Base-by-base conservation (phyloP, 2,329 filamentous ascomycete genomes). In the Acarospora socialis region DNA sequence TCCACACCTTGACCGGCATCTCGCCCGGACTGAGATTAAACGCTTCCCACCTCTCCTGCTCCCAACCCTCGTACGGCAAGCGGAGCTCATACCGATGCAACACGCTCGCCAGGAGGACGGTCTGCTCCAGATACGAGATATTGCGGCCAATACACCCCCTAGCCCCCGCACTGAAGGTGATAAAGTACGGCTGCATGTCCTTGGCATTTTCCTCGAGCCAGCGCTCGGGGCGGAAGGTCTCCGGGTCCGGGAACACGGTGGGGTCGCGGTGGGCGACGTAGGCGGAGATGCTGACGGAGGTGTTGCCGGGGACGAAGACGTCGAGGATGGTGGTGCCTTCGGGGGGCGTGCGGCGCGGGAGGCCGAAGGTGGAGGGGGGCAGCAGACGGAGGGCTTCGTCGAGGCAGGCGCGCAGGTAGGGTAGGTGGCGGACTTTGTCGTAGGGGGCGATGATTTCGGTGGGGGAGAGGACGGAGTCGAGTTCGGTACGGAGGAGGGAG, bases 351-450 rank as follows among this genome's bases (percentile, higher is more conserved):
- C 53, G 47, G 5, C 64, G 56, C 3, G 56, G 53, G 4, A 67
- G 53, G 2, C 56, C 57, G 17, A 57, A 53, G 0, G 60, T 49
- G 0, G 55, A 60, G 0, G 63, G 61, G 0, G 61, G 60, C 31
- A 49, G 54, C 4, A 67, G 43, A 1, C 64, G 57, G 2, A 68
- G 43, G 0, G 56, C 55, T 40, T 70, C 68, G 37, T 70, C 64
- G 9, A 69, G 47, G 37, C 59, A 66, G 4, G 63, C 65, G 15
- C 59, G 57, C 4, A 70, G 60, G 43, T 67, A 70, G 0, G 65
- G 63, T 0, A 68, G 49, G 34, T 66, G 53, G 36, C 62, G 60
- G 32, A 68, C 54, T 31, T 64, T 65, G 21, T 65, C 61, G 37
- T 25, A n/a, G 23, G 23, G 23, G 23, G 16, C 23, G 12, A 10